Evolutionary conservation across 208 protist genomes (phyloP).

Genomic region (Leishmania tarentolae): DNA sequence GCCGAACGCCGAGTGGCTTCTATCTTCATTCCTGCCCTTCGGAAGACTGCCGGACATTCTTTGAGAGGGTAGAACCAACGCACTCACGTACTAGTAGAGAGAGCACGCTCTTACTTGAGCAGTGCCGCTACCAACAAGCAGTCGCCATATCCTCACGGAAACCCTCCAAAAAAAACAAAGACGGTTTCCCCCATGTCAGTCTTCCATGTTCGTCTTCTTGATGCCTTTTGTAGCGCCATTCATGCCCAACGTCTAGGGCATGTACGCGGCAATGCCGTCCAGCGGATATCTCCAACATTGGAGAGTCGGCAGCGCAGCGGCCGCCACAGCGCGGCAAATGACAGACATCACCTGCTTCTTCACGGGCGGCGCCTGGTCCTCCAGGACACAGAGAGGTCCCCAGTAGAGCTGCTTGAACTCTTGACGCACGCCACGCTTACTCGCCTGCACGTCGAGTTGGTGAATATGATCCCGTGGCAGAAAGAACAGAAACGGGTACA

Average conservation of each 20-base stretch:
- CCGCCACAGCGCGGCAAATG: constrained; percentile 33
- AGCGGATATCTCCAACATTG: background rate
- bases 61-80: background rate
- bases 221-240: background rate
- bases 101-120: background rate
- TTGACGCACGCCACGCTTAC: constrained; percentile 14
- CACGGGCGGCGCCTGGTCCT: constrained; percentile 22
- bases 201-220: background rate
- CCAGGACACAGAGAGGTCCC: constrained; percentile 33
- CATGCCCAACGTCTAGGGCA: background rate
- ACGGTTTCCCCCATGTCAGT: background rate
- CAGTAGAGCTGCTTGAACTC: constrained; percentile 27
- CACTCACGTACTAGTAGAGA: background rate
- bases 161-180: background rate
- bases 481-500: constrained; percentile 49
- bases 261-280: background rate
- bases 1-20: background rate
- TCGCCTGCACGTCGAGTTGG: background rate
- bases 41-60: background rate
- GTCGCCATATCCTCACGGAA: too few relatives aligned
- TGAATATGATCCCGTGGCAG: background rate
- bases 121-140: background rate
- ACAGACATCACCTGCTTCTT: constrained; percentile 35
- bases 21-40: background rate
- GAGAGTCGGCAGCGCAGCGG: constrained; percentile 6